These are phyloP conservation scores for Monosporascus sp. DNA, from an alignment of 2,329 filamentous ascomycete genomes.

Conservation along the genomic window DNA sequence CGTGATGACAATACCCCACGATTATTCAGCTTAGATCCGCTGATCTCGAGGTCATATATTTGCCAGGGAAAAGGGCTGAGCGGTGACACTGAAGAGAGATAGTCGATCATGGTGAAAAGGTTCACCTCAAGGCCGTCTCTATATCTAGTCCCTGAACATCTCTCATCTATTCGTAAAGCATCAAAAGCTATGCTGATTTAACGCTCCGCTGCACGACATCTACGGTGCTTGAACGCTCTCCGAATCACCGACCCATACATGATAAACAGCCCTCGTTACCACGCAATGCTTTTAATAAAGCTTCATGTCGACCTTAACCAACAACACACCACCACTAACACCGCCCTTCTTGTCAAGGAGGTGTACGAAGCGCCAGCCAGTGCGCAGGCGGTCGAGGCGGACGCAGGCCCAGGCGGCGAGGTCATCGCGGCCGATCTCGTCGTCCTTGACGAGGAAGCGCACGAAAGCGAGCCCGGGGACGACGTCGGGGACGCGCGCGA, in stretches of 20 bases:
- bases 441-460: constrained; percentile 81
- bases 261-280: neutral
- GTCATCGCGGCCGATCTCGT: constrained; percentile 72
- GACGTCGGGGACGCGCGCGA: constrained; percentile 49
- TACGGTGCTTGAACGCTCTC: no score
- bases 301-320: constrained; percentile 66
- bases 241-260: neutral
- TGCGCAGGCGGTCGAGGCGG: constrained; percentile 70
- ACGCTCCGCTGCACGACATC: no score
- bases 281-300: constrained; percentile 1
- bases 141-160: no score
- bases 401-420: constrained; percentile 86
- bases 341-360: constrained; percentile 65
- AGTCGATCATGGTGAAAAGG: no score
- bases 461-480: constrained; percentile 68
- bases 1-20: no score
- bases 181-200: no score
- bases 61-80: no score
- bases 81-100: no score
- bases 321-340: constrained; percentile 60
- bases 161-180: no score
- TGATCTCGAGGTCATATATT: no score
- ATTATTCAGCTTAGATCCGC: no score
- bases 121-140: no score
- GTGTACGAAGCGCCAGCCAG: constrained; percentile 73